Conservation (phyloP, 2,329 filamentous ascomycete species). For the Fusarium compactum region DNA sequence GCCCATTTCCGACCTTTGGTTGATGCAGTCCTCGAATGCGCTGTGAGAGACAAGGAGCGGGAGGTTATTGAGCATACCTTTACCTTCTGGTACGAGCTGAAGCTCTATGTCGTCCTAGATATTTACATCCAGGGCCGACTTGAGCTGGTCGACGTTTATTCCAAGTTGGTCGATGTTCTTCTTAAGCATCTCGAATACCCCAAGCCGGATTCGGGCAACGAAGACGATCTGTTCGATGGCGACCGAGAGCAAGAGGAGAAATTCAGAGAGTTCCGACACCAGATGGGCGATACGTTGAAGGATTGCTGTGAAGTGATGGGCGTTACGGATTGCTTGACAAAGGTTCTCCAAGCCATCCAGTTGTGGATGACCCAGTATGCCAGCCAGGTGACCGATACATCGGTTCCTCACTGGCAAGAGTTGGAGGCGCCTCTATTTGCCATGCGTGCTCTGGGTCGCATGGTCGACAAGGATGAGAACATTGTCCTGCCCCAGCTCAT, state of each 20-base stretch:
- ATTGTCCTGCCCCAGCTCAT: slow-evolving; percentile 92
- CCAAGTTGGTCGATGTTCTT: slow-evolving; percentile 91
- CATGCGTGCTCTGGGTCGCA: slow-evolving; percentile 94
- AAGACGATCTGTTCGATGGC: slow-evolving; percentile 91
- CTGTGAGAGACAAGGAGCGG: slow-evolving; percentile 84
- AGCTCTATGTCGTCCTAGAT: slow-evolving; percentile 93
- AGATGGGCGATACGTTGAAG: slow-evolving; percentile 98
- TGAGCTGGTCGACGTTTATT: slow-evolving; percentile 83
- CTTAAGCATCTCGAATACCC: slow-evolving; percentile 92
- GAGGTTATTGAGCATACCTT: slow-evolving; percentile 96
- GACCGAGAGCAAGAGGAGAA: slow-evolving; percentile 97
- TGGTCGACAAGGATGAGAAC: slow-evolving; percentile 91
- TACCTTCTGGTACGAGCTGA: slow-evolving; percentile 97
- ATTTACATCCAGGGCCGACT: slow-evolving; percentile 86
- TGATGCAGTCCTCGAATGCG: slow-evolving; percentile 92
- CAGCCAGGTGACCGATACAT: slow-evolving; percentile 75
- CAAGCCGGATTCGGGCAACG: slow-evolving; percentile 76
- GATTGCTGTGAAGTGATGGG: slow-evolving; percentile 97
- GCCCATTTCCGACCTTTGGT: slow-evolving; percentile 85
- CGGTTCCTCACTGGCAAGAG: slow-evolving; percentile 95
- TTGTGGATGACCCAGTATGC: slow-evolving; percentile 88
- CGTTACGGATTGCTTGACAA: slow-evolving; percentile 88
- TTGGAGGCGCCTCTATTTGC: slow-evolving; percentile 95
- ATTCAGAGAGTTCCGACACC: slow-evolving; percentile 94
- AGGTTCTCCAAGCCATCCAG: slow-evolving; percentile 88